Percentiles rank a stretch among this genome's conserved stretches.
These are phyloP conservation scores for Penicillium crystallinum DNA, from an alignment of 495 filamentous ascomycete genomes.

Conservation along the genomic window DNA sequence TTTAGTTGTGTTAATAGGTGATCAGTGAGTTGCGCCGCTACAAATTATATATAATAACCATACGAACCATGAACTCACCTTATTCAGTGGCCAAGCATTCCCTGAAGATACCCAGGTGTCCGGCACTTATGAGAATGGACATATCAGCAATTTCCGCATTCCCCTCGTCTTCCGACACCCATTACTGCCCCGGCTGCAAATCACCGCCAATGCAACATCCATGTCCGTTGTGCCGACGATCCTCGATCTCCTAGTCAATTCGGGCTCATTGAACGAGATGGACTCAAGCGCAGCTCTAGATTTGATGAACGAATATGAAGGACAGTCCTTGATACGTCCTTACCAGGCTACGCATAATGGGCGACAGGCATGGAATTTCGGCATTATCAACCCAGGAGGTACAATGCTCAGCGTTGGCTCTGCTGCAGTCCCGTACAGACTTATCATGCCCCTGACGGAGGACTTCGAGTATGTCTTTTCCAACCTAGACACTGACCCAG, in stretches of 20 bases:
- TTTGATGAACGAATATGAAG: slow-evolving; percentile 41
- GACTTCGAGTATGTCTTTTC: slow-evolving; percentile 38
- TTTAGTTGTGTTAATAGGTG: slow-evolving; percentile 41
- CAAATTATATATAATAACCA: background rate
- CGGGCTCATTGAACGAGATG: slow-evolving; percentile 29
- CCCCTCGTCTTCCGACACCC: slow-evolving; percentile 42
- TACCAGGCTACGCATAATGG: slow-evolving; percentile 29
- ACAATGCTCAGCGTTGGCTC: slow-evolving; percentile 37
- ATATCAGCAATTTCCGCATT: slow-evolving; percentile 42
- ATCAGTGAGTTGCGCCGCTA: slow-evolving; percentile 30
- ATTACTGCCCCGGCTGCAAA: slow-evolving; percentile 33
- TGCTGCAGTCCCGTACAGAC: slow-evolving; percentile 33
- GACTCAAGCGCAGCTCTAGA: slow-evolving; percentile 27
- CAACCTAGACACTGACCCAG: slow-evolving; percentile 29
- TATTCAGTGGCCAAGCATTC: slow-evolving; percentile 33
- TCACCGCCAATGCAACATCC: slow-evolving; percentile 36
- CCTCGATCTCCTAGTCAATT: slow-evolving; percentile 40
- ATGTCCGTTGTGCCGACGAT: slow-evolving; percentile 43
- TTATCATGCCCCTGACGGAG: slow-evolving; percentile 36
- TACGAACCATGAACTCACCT: background rate
- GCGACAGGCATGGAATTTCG: slow-evolving; percentile 39
- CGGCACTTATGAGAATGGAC: slow-evolving; percentile 41
- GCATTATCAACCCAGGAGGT: slow-evolving; percentile 44
- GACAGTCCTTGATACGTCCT: slow-evolving; percentile 42
- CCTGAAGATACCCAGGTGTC: slow-evolving; percentile 31